phyloP scores from a whole-genome alignment of 371 early-diverging fungal species.

The Choanephora cucurbitarum region DNA sequence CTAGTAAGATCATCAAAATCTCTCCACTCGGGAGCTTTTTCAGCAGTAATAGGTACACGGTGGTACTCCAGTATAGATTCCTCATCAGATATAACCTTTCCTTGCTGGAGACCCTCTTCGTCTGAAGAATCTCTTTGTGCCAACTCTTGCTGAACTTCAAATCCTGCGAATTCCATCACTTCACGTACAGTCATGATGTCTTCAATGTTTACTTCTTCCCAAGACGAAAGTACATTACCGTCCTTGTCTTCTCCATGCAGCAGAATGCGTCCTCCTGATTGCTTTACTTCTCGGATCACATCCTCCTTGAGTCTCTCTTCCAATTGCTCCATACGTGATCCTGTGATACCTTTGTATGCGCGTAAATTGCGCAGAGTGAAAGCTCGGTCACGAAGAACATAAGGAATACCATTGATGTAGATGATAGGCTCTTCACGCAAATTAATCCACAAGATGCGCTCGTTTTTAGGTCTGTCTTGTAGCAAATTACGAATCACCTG shows the following conservation, averaged over 20 bases:
- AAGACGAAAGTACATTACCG: slow-evolving; percentile 52
- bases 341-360: slow-evolving; percentile 71
- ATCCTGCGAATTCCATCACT: slow-evolving; percentile 47
- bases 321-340: slow-evolving; percentile 66
- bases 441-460: slow-evolving; percentile 70
- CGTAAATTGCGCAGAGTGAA: slow-evolving; percentile 68
- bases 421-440: slow-evolving; percentile 78
- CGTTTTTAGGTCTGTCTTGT: slow-evolving; percentile 23
- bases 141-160: slow-evolving; percentile 24
- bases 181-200: slow-evolving; percentile 60
- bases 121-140: slow-evolving; percentile 8
- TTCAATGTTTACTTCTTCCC: slow-evolving; percentile 61
- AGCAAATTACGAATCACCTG: slow-evolving; percentile 45
- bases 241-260: slow-evolving; percentile 64
- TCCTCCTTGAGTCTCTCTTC: slow-evolving; percentile 72
- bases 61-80: slow-evolving; percentile 33
- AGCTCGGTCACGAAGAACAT: slow-evolving; percentile 71
- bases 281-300: slow-evolving; percentile 58
- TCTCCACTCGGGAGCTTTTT: slow-evolving; percentile 56
- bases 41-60: slow-evolving; percentile 69
- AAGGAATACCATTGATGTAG: slow-evolving; percentile 75
- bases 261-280: slow-evolving; percentile 59
- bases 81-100: slow-evolving; percentile 1
- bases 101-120: slow-evolving; percentile 2
- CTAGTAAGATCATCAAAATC: slow-evolving; percentile 64